phyloP scores from a whole-genome alignment of 352 stramenopile genomes.

The Phytophthora sp. region DNA sequence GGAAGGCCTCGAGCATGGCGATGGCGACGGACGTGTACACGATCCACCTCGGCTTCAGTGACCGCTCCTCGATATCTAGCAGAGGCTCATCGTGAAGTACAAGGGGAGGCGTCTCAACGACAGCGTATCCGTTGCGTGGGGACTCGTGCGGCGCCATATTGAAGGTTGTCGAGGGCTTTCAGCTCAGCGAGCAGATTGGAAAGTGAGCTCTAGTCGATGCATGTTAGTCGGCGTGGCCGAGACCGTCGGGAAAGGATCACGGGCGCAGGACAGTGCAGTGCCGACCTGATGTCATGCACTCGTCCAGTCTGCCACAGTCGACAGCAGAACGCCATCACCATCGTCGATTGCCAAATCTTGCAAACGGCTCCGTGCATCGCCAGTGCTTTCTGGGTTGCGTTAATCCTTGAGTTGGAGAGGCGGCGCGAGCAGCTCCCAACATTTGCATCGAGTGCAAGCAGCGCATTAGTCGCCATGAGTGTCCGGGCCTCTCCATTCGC shows the following conservation, averaged over 20 bases:
- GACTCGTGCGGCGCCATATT: slow-evolving; percentile 3
- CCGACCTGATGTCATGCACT: background rate
- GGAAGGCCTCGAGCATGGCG: slow-evolving; percentile 47
- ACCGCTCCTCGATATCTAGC: slow-evolving; percentile 15
- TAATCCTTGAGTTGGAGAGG: background rate
- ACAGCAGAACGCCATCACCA: no score
- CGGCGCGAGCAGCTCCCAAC: no score
- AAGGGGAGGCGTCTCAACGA: slow-evolving; percentile 7
- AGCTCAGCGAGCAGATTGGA: slow-evolving; percentile 4
- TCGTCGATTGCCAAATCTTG: background rate
- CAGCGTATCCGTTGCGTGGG: slow-evolving; percentile 13
- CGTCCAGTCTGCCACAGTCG: background rate
- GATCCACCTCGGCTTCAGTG: slow-evolving; percentile 34
- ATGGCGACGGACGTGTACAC: slow-evolving; percentile 48
- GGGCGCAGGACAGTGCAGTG: background rate
- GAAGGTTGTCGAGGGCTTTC: background rate
- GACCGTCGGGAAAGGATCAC: background rate
- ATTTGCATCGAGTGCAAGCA: background rate
- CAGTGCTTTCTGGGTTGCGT: slow-evolving; percentile 1
- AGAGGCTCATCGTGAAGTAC: background rate
- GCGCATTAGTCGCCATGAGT: background rate
- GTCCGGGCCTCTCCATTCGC: background rate
- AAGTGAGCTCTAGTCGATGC: background rate
- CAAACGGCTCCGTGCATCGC: background rate
- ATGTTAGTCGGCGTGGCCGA: no score